Evolutionary conservation across 306 rosid species (phyloP), one percentile per base, ranked within the genome.

Genomic region (Quercus mongolica): DNA sequence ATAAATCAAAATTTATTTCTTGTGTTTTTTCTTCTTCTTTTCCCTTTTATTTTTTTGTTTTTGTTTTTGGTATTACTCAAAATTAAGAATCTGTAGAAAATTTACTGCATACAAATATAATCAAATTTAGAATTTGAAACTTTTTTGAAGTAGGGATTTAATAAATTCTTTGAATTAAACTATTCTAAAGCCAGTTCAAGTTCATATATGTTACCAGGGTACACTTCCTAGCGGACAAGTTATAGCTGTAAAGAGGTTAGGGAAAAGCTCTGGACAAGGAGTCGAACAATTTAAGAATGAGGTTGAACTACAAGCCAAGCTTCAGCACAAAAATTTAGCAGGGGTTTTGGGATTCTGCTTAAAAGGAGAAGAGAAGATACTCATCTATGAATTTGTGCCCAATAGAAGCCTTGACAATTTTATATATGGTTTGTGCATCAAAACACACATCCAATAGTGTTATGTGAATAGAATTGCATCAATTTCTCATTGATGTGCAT

Each of bases 271-370:
- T 5, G 44, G 38, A 1, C 80, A 81, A 69, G 76, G 79, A 12
- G 18, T 1, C 0, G 38, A 14, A 9, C 62, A 65, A 28, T 80
- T 80, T 11, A 80, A 74, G 70, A 80, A 80, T 38, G 83, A 80
- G 69, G 75, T 80, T 35, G 46, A 74, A 21, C 14, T 80, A 26
- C 74, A 38, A 1, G 79, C 83, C 19, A 64, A 74, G 68, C 83
- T 80, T 65, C 70, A 80, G 33, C 83, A 80, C 69, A 55, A 65
- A 69, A 80, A 80, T 41, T 41, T 80, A 33, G 79, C 68, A 21
- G 64, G 79, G 49, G 54, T 80, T 6, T 25, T 80, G 23, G 83
- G 83, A 52, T 80, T 74, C 41, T 80, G 78, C 79, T 55, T 70
- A 15, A 57, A 80, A 80, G 49, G 74, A 64, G 49, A 18, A 31